Evolutionary conservation across 768 basidiomycete species (phyloP).

Genomic region (Auricularia sp.): DNA sequence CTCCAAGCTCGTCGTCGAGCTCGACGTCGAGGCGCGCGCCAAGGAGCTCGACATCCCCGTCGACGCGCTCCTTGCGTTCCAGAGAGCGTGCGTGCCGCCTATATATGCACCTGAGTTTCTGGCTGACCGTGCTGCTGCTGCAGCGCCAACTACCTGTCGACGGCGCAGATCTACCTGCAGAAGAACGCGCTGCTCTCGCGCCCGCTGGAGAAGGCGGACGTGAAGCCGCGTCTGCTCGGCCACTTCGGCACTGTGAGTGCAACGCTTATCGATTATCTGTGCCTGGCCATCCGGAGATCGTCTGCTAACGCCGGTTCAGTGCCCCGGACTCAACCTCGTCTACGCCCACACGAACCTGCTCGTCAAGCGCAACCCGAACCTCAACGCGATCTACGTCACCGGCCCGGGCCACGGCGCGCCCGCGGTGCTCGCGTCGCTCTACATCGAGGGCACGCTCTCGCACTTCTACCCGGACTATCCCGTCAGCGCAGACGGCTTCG

Average conservation of each 20-base stretch:
- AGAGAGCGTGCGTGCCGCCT: not conserved
- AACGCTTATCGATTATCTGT: conserved; percentile 4
- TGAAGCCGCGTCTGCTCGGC: conserved; percentile 74
- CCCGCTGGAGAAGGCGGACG: conserved; percentile 50
- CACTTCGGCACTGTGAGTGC: conserved; percentile 57
- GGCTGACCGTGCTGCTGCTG: not conserved
- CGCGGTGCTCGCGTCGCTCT: conserved; percentile 74
- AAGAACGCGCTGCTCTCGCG: conserved; percentile 59
- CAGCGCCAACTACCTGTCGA: conserved; percentile 8
- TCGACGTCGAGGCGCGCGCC: not conserved
- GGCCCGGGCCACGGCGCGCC: conserved; percentile 76
- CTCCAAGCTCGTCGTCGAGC: not conserved
- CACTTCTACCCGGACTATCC: conserved; percentile 49
- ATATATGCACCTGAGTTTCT: not conserved
- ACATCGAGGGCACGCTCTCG: conserved; percentile 69
- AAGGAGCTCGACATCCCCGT: not conserved
- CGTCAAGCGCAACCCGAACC: conserved; percentile 18
- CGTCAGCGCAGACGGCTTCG: conserved; percentile 46
- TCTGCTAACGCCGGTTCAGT: conserved; percentile 18
- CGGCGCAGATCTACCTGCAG: conserved; percentile 80
- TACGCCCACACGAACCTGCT: conserved; percentile 53
- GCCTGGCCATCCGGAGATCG: not conserved
- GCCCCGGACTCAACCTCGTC: conserved; percentile 63
- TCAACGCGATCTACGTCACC: conserved; percentile 66
- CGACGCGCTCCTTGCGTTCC: conserved; percentile 1